Percentiles rank a stretch among this genome's conserved stretches.
Conservation (phyloP, 352 stramenopile species). For the Pythium aristosporum region DNA sequence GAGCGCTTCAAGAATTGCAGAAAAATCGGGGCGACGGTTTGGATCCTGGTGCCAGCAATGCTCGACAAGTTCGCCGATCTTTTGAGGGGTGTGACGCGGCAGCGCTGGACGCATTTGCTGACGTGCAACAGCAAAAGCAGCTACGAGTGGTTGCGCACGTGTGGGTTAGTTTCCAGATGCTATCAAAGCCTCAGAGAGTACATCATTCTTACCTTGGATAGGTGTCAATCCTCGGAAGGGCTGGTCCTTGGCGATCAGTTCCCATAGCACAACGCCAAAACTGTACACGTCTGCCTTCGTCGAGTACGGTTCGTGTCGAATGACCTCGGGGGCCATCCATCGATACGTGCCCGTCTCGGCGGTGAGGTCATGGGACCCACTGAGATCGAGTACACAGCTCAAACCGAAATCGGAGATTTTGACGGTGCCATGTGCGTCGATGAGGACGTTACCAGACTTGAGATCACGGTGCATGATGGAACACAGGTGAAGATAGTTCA, state of each 20-base stretch:
- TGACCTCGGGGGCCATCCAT: conserved; percentile 96
- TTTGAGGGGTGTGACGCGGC: conserved; percentile 77
- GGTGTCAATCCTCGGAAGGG: conserved; percentile 81
- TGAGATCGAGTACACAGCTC: conserved; percentile 82
- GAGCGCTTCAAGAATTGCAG: conserved; percentile 70
- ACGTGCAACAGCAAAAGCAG: conserved; percentile 81
- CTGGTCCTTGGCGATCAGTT: conserved; percentile 84
- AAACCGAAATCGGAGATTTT: conserved; percentile 91
- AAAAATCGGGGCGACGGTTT: conserved; percentile 69
- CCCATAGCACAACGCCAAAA: conserved; percentile 88
- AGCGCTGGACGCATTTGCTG: conserved; percentile 84
- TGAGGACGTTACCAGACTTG: conserved; percentile 94
- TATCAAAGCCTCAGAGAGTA: conserved; percentile 2
- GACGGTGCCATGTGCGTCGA: conserved; percentile 77
- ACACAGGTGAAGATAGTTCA: conserved; percentile 94
- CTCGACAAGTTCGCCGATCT: conserved; percentile 79
- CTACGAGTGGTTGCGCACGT: conserved; percentile 22
- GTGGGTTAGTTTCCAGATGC: conserved; percentile 8
- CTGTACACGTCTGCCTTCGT: conserved; percentile 95
- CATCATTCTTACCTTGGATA: conserved; percentile 61
- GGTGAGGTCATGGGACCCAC: conserved; percentile 73
- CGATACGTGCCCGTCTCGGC: conserved; percentile 89
- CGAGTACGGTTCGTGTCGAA: conserved; percentile 92
- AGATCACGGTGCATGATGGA: conserved; percentile 95
- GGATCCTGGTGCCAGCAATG: conserved; percentile 86